Evolutionary conservation across 202 grass and related monocot genomes (phyloP).

Genomic region (Elaeis oleifera): DNA sequence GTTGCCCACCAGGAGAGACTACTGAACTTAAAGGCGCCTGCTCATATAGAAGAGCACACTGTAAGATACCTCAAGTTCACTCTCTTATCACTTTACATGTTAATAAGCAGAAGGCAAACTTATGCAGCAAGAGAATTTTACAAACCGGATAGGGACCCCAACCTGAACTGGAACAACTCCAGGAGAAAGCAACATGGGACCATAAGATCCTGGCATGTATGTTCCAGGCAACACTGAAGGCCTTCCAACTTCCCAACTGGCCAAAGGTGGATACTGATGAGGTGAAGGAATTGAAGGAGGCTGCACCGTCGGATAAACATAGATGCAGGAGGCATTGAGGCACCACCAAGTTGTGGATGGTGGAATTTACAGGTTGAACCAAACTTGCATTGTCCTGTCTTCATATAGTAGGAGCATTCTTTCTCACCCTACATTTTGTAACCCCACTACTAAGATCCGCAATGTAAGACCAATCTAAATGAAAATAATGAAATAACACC

Average conservation of each 20-base stretch:
- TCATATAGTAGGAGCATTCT: slow-evolving; percentile 81
- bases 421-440: slow-evolving; percentile 68
- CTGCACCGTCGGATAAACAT: slow-evolving; percentile 52
- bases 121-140: not conserved
- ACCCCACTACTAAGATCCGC: not conserved
- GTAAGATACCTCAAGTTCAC: slow-evolving; percentile 2
- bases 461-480: not conserved
- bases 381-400: slow-evolving; percentile 93
- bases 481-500: no score
- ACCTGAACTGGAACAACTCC: slow-evolving; percentile 63
- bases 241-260: slow-evolving; percentile 65
- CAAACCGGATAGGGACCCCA: slow-evolving; percentile 83
- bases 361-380: slow-evolving; percentile 80
- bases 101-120: no score
- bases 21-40: slow-evolving; percentile 63
- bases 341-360: slow-evolving; percentile 44
- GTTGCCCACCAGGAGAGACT: slow-evolving; percentile 56
- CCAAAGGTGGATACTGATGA: slow-evolving; percentile 55
- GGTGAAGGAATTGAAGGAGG: slow-evolving; percentile 37
- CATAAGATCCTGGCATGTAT: slow-evolving; percentile 42
- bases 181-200: slow-evolving; percentile 65
- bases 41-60: slow-evolving; percentile 25
- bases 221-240: slow-evolving; percentile 42
- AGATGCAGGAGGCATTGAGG: slow-evolving; percentile 28
- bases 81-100: no score